phyloP scores from a whole-genome alignment of 1,284 basidiomycete species.

The Psilocybe mexicana region DNA sequence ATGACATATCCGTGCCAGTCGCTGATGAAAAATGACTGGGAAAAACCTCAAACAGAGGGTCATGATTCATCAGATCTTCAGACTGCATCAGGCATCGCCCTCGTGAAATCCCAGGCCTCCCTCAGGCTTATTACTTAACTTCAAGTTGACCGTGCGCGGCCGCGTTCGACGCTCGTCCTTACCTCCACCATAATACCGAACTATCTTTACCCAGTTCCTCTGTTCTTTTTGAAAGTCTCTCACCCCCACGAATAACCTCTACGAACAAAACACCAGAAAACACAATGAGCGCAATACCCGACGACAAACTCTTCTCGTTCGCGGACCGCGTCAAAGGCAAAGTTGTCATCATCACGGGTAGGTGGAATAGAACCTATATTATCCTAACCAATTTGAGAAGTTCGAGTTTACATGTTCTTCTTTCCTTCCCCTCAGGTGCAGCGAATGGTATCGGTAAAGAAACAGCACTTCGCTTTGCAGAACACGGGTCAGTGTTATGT shows the following conservation, averaged over 20 bases:
- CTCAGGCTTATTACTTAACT: neutral
- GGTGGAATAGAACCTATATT: neutral
- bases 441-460: constrained; percentile 58
- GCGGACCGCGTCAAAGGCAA: constrained; percentile 45
- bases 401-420: neutral
- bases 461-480: constrained; percentile 45
- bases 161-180: neutral
- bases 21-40: too few species aligned
- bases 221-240: neutral
- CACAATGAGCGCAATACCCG: constrained; percentile 43
- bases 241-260: neutral
- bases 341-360: constrained; percentile 59
- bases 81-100: neutral
- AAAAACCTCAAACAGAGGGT: too few species aligned
- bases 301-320: constrained; percentile 45
- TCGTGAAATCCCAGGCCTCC: neutral
- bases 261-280: neutral
- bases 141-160: neutral
- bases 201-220: neutral
- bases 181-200: neutral
- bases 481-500: constrained; percentile 42
- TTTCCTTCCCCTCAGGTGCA: constrained; percentile 37
- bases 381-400: too few species aligned
- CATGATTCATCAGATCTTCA: too few species aligned
- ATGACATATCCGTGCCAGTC: too few species aligned